Percentiles rank a stretch among this genome's conserved stretches.
These are phyloP conservation scores for Endotrypanum monterogeii DNA, from an alignment of 208 protist genomes.

Conservation along the genomic window DNA sequence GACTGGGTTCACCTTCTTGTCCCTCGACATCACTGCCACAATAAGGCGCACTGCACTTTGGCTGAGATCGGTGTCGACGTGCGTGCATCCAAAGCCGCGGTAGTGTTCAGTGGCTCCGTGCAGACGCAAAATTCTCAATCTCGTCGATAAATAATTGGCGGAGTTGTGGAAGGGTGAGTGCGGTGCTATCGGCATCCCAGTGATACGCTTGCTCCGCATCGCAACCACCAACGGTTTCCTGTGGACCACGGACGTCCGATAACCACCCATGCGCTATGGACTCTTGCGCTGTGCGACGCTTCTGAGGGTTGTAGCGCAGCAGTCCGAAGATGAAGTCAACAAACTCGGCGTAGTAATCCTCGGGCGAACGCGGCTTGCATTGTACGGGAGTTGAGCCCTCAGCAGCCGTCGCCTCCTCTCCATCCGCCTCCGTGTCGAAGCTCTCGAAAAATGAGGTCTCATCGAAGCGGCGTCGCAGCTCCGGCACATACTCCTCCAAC, in stretches of 20 bases:
- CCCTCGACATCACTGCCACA: neutral
- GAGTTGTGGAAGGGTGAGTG: conserved; percentile 47
- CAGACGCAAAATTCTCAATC: conserved; percentile 45
- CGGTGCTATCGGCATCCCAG: conserved; percentile 50
- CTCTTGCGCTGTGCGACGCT: conserved; percentile 94
- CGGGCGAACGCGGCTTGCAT: conserved; percentile 13
- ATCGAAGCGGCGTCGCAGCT: conserved; percentile 50
- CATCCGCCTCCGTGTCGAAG: conserved; percentile 38
- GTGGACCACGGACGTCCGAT: conserved; percentile 40
- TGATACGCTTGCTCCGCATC: conserved; percentile 43
- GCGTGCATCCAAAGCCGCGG: neutral
- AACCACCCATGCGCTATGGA: conserved; percentile 89
- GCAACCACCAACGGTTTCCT: conserved; percentile 44
- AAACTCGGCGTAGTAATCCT: conserved; percentile 64
- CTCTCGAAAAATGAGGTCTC: conserved; percentile 50
- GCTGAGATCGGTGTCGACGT: no score
- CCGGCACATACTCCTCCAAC: conserved; percentile 55
- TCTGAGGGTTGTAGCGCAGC: conserved; percentile 92
- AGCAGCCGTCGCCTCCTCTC: conserved; percentile 18
- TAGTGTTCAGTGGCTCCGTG: neutral
- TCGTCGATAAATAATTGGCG: conserved; percentile 68
- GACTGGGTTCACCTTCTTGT: neutral
- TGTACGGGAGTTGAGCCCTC: conserved; percentile 10
- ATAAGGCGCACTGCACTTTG: neutral
- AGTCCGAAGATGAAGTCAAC: conserved; percentile 90